Base-by-base conservation (phyloP, 331 rosid species). In the Acacia pycnantha region DNA sequence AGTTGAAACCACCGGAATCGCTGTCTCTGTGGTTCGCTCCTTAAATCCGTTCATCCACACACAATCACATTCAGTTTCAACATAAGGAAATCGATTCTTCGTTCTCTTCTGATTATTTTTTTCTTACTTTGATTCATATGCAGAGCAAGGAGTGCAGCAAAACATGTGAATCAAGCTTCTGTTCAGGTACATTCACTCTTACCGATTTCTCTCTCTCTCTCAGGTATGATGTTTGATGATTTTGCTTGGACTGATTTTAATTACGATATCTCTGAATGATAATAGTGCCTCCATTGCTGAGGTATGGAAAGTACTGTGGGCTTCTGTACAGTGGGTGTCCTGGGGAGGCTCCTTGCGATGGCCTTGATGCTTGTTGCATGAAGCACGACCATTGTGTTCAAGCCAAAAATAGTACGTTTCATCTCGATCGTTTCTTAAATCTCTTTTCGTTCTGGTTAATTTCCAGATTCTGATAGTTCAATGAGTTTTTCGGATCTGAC, bases 301-400 rank as follows among this genome's bases (percentile, higher is more conserved):
- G 92, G 88, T 96, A 96, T 86, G 99, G 98, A n/a, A 93, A 96
- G 88, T 96, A 93, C 66, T 96, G 99, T 81, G 98, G 98, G 40
- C 91, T 94, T 26, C 67, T 94, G 56, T 94, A 91, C 43, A 94
- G 99, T 79, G 99, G 99, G 54, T 96, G 99, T 79, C 97, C 97
- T 1, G 98, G 97, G 31, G 94, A 96, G 87, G 77, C 26, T n/a
- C 99, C 99, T 48, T 96, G 99, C 76, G 97, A 96, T 90, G 99
- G 95, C 70, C 96, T 94, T 58, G 99, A 95, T 53, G 90, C 93
- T 61, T 93, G 99, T 51, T 95, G 98, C 65, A 92, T 93, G 99
- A 91, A 83, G 59, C 99, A 95, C 70, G 98, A 95, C 75, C 88
- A 84, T 48, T 95, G 99, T 72, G 97, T 94, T 13, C 87, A 80